These are phyloP conservation scores for Eucalyptus polybractea DNA, from an alignment of 345 rosid species.

Conservation along the genomic window DNA sequence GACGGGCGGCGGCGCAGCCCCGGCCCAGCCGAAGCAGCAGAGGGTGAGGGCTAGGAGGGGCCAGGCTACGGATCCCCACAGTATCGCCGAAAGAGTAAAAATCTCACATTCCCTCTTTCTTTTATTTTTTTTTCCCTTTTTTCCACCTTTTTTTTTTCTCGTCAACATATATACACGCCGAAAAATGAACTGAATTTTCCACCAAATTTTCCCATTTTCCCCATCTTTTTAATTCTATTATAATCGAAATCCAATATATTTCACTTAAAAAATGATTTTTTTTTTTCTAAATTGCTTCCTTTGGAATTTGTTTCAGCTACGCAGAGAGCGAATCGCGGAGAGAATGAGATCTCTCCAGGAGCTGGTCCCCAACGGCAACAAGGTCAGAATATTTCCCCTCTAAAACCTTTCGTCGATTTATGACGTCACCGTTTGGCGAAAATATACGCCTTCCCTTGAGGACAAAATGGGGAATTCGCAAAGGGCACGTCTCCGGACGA, in stretches of 20 bases:
- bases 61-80: constrained; percentile 98
- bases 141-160: no score
- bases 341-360: constrained; percentile 97
- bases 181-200: not conserved
- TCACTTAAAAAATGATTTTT: not conserved
- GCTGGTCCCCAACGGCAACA: constrained; percentile 89
- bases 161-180: no score
- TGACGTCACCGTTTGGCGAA: not conserved
- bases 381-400: constrained; percentile 22
- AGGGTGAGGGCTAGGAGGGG: constrained; percentile 94
- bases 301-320: constrained; percentile 30
- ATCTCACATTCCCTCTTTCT: not conserved
- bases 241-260: not conserved
- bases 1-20: constrained; percentile 37
- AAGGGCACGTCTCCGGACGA: not conserved
- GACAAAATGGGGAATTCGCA: not conserved
- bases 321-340: constrained; percentile 96
- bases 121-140: not conserved
- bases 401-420: not conserved
- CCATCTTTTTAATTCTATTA: not conserved
- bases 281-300: not conserved
- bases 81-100: constrained; percentile 87
- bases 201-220: not conserved
- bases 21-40: constrained; percentile 50
- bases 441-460: not conserved